Evolutionary conservation across 2,329 filamentous ascomycete species (phyloP), one percentile per base, ranked within the genome.

Genomic region (Thelonectria olida): DNA sequence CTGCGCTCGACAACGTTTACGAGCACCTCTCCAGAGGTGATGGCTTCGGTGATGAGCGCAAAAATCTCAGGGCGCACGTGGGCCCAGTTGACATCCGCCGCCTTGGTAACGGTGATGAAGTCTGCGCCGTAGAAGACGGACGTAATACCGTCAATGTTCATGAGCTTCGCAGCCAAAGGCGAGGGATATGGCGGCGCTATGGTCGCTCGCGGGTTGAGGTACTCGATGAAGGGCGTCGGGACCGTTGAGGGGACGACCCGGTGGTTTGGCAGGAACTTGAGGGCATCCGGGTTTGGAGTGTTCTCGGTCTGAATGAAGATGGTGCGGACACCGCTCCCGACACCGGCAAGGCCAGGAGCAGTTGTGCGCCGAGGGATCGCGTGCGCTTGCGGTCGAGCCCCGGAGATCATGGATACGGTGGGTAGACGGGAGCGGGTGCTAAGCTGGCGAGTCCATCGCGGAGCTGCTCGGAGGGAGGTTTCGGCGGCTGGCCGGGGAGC

Each of bases 241-340:
- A 97, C 82, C 53, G 82, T 83, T 67, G 90, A 84, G 20, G 96
- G 95, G 2, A 99, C 86, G 52, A 99, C 88, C 38, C 87, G 87
- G 78, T 93, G 89, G 79, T 97, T 97, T 2, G 96, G 96, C 38
- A 96, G 86, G 80, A 99, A 99, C 81, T 99, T 99, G 73, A 98
- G 85, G 31, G 93, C 94, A 81, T 98, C 93, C n/a, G 89, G 84
- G 79, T 99, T 99, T 23, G 96, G 96, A 1, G 96, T 99, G 67
- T 86, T 87, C 75, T 98, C 95, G 5, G 95, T 98, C 80, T 99
- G 96, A 74, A 99, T 99, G 82, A 98, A 99, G 78, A 99, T 97
- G 22, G 89, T 93, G 66, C 95, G 90, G 61, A 76, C 76, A 50
- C 80, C 80, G 54, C 73, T 72, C 27, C 75, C 72, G 51, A 72